Percentiles rank a stretch among this genome's conserved stretches.
Conservation (phyloP, 2,329 filamentous ascomycete species). For the Epichloe sibirici region DNA sequence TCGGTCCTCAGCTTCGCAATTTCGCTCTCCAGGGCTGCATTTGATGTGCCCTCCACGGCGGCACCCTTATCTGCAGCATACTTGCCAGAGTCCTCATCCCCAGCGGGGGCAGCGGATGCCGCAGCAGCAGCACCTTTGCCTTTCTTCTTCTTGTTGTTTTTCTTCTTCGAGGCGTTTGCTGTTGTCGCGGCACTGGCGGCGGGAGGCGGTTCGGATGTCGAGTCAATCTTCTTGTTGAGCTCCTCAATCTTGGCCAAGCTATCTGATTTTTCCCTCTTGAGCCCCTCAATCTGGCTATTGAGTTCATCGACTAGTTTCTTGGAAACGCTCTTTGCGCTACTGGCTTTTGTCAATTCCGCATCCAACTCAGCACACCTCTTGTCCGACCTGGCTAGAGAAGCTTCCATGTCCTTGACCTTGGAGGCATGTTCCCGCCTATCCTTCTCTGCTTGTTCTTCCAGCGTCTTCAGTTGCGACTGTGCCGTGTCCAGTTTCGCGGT, state of each 20-base stretch:
- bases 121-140: conserved; percentile 52
- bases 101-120: conserved; percentile 20
- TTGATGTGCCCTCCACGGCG: conserved; percentile 14
- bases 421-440: conserved; percentile 20
- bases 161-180: conserved; percentile 32
- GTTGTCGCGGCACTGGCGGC: conserved; percentile 11
- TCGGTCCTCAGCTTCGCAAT: conserved; percentile 39
- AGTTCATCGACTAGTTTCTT: conserved; percentile 29
- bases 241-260: conserved; percentile 23
- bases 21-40: conserved; percentile 33
- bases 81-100: conserved; percentile 20
- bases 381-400: conserved; percentile 22
- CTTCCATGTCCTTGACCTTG: conserved; percentile 24
- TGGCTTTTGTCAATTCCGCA: conserved; percentile 26
- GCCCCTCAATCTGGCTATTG: conserved; percentile 22
- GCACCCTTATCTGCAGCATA: background rate
- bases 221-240: conserved; percentile 32
- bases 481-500: conserved; percentile 35
- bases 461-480: conserved; percentile 31
- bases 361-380: conserved; percentile 28
- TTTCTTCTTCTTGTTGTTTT: conserved; percentile 90
- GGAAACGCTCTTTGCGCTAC: conserved; percentile 26
- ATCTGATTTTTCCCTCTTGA: conserved; percentile 22
- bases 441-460: conserved; percentile 25
- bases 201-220: conserved; percentile 13